Percentiles rank a stretch among this genome's conserved stretches.
Conservation (phyloP, 352 stramenopile genomes). For the Phytophthora lateralis region DNA sequence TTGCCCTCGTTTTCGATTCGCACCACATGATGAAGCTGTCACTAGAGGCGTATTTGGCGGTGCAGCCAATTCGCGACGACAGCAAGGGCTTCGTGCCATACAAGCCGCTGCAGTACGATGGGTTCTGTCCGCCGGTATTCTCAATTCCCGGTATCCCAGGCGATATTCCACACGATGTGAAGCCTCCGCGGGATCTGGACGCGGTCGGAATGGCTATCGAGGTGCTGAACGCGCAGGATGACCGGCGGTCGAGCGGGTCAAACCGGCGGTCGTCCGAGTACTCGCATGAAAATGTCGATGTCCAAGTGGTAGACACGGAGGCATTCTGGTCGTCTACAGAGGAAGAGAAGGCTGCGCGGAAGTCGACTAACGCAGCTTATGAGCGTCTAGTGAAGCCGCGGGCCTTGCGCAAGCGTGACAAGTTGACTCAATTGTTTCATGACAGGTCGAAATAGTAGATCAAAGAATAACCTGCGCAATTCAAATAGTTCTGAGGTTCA, state of each 20-base stretch:
- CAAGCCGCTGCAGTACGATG: constrained; percentile 36
- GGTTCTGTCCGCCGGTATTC: constrained; percentile 22
- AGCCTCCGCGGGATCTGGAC: constrained; percentile 18
- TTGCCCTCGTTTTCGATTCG: constrained; percentile 45
- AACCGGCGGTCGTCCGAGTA: constrained; percentile 1
- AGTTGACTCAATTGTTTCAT: constrained; percentile 15
- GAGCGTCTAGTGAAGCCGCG: constrained; percentile 29
- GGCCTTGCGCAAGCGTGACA: constrained; percentile 17
- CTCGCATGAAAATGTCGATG: background rate
- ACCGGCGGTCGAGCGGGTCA: constrained; percentile 9
- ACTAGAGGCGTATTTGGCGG: constrained; percentile 37
- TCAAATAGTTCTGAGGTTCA: background rate
- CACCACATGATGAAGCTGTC: constrained; percentile 37
- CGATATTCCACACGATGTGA: constrained; percentile 18
- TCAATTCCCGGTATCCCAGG: constrained; percentile 26
- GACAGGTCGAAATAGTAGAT: constrained; percentile 4
- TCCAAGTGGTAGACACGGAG: constrained; percentile 3
- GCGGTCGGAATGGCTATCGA: constrained; percentile 18
- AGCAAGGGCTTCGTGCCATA: constrained; percentile 36
- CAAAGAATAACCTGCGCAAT: background rate
- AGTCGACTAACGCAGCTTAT: constrained; percentile 23
- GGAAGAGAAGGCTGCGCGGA: constrained; percentile 24
- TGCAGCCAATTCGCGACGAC: constrained; percentile 29
- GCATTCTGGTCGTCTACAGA: constrained; percentile 26
- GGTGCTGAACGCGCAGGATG: constrained; percentile 17